Base-by-base conservation (phyloP, 2,329 filamentous ascomycete species). In the Fusarium sp. region DNA sequence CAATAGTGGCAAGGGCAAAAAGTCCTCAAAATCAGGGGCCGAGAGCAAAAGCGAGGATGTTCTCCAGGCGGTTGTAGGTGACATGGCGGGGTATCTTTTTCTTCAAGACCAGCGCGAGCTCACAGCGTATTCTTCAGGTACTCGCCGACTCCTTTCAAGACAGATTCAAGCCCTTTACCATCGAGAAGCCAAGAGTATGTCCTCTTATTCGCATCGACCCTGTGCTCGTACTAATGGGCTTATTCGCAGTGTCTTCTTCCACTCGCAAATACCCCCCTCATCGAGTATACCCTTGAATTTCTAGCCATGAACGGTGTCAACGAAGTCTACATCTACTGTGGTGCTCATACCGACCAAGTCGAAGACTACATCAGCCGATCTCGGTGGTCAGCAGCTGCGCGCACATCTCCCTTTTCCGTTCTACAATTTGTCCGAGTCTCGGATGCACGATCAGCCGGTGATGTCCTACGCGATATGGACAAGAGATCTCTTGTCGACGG, bases 221-320 rank as follows among this genome's bases (percentile, higher is more conserved):
- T 50, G 24, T 32, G 53, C 60, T 58, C 22, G 22, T 48, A 48
- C 78, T 81, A 62, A 81, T 63, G 24, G 28, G 58, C 26, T 24
- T n/a, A 30, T 48, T 24, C 55, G 36, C 79, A 97, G 94, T 98
- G 96, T 85, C 92, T 99, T 38, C 88, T 99, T 12, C 95, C 96
- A 17, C 88, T 99, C 69, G 96, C 94, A 69, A 98, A 98, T 82
- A 95, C 92, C 4, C 96, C 96, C 41, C 87, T 99, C 72, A 97
- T 99, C 84, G 96, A 99, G 83, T 98, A 99, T 82, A 98, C 96
- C 8, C 91, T 98, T 79, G 95, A 98, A 80, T 98, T 98, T 79
- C 91, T 99, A 2, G 95, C 95, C 74, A 96, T 96, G 88, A 95
- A 96, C 66, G 95, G 95, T 66, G 95, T 98, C n/a, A 91, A 96